A percentile compares a stretch with the other conserved stretches of the same genome.
phyloP scores from a whole-genome alignment of 2,329 filamentous ascomycete species.

The Mollisia scopiformis region DNA sequence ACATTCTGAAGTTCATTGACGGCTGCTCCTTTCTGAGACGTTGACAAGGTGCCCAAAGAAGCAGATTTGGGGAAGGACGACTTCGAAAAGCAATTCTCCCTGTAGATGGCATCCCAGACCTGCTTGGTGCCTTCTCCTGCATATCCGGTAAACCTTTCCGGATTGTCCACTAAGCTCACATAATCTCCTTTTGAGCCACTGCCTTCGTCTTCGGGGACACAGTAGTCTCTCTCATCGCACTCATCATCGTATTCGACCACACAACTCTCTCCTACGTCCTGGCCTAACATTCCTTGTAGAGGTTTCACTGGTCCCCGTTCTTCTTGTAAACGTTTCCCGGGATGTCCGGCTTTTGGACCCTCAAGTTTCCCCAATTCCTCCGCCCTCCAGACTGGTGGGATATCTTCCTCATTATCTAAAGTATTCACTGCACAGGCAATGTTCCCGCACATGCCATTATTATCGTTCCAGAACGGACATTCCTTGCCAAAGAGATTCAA shows the following conservation, averaged over 20 bases:
- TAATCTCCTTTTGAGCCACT: constrained; percentile 89
- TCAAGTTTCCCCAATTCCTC: constrained; percentile 91
- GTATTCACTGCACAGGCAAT: constrained; percentile 96
- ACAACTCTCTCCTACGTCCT: constrained; percentile 90
- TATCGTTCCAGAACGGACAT: constrained; percentile 96
- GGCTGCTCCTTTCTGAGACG: constrained; percentile 43
- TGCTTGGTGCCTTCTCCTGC: constrained; percentile 81
- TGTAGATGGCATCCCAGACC: constrained; percentile 96
- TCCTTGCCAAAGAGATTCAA: constrained; percentile 92
- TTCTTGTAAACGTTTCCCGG: constrained; percentile 72
- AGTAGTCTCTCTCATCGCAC: constrained; percentile 96
- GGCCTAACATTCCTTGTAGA: constrained; percentile 80
- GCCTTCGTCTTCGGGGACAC: constrained; percentile 92
- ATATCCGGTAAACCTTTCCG: constrained; percentile 95
- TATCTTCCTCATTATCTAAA: constrained; percentile 91
- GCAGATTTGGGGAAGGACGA: constrained; percentile 65
- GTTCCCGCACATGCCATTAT: constrained; percentile 93
- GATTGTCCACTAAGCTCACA: constrained; percentile 90
- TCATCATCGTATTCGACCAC: constrained; percentile 98
- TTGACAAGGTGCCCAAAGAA: constrained; percentile 50
- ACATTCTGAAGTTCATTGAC: constrained; percentile 65
- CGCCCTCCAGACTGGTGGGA: constrained; percentile 88
- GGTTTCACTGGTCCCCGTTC: constrained; percentile 72
- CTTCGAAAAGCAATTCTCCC: constrained; percentile 91
- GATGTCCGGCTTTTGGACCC: constrained; percentile 88